Conservation (phyloP, 2,329 filamentous ascomycete species). For the Diaporthe longicolla region DNA sequence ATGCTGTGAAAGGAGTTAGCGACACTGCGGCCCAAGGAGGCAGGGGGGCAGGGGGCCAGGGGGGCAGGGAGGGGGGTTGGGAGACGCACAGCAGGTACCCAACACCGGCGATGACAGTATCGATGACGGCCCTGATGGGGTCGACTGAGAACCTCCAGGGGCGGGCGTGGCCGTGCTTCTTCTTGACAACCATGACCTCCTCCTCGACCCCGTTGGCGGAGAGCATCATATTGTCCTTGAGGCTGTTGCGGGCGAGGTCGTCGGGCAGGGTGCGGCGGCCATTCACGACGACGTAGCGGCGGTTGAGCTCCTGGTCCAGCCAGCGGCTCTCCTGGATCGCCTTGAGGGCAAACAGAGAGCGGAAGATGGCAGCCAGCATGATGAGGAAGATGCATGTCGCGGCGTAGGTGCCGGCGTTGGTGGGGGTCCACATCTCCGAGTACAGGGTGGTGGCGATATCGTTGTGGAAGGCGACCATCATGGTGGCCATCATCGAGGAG, state of each 20-base stretch:
- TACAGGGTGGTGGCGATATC: slow-evolving; percentile 64
- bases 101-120: slow-evolving; percentile 80
- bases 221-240: slow-evolving; percentile 75
- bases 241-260: slow-evolving; percentile 69
- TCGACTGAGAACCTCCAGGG: slow-evolving; percentile 90
- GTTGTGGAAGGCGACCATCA: slow-evolving; percentile 74
- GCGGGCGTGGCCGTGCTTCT: slow-evolving; percentile 64
- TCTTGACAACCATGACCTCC: slow-evolving; percentile 80
- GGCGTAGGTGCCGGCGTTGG: slow-evolving; percentile 79
- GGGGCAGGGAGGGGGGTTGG: slow-evolving; percentile 46
- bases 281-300: slow-evolving; percentile 82
- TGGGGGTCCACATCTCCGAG: slow-evolving; percentile 81
- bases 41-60: not conserved
- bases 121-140: slow-evolving; percentile 78
- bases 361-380: slow-evolving; percentile 78
- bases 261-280: slow-evolving; percentile 73
- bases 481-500: slow-evolving; percentile 56
- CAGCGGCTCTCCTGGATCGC: slow-evolving; percentile 74
- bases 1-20: slow-evolving; percentile 69
- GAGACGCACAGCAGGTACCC: slow-evolving; percentile 86
- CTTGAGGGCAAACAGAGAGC: slow-evolving; percentile 80
- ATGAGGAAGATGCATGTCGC: slow-evolving; percentile 94
- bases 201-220: slow-evolving; percentile 86
- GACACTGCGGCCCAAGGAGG: not conserved
- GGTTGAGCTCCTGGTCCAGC: slow-evolving; percentile 78